These are phyloP conservation scores for Calcarisporium arbuscula DNA, from an alignment of 2,329 filamentous ascomycete species.

Conservation along the genomic window DNA sequence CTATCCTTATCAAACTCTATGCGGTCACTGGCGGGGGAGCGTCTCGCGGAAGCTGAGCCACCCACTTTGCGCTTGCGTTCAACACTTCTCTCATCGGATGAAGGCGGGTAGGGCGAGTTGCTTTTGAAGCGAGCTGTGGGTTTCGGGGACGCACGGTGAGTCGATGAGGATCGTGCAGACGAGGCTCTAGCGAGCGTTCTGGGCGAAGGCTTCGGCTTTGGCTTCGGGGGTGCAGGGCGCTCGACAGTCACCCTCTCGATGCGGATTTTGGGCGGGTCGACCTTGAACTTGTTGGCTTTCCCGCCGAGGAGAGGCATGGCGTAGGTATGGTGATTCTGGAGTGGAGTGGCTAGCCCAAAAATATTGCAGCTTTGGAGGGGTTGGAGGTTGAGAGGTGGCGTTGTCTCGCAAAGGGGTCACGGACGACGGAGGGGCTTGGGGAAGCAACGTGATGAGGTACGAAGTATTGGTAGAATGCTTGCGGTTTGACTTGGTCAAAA, in stretches of 20 bases:
- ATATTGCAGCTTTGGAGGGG: background rate
- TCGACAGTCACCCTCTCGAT: conserved; percentile 47
- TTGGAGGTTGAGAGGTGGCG: no score
- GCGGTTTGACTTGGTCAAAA: no score
- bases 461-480: background rate
- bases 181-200: conserved; percentile 22
- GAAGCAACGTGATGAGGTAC: conserved; percentile 1
- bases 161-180: conserved; percentile 24
- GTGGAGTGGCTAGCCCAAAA: background rate
- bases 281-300: conserved; percentile 44
- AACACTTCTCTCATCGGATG: conserved; percentile 28
- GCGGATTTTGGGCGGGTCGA: conserved; percentile 42
- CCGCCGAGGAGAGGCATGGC: conserved; percentile 34
- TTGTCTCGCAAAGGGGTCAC: no score
- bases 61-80: conserved; percentile 44
- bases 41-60: conserved; percentile 22
- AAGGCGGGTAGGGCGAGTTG: conserved; percentile 35
- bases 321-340: conserved; percentile 8
- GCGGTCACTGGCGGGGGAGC: conserved; percentile 42
- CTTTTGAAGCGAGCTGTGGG: conserved; percentile 27
- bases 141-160: conserved; percentile 35
- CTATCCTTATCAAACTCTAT: conserved; percentile 45
- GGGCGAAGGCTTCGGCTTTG: conserved; percentile 27
- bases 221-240: conserved; percentile 26
- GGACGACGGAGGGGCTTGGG: no score